Evolutionary conservation across 2,329 filamentous ascomycete genomes (phyloP).

Genomic region (Cladosporium halotolerans): DNA sequence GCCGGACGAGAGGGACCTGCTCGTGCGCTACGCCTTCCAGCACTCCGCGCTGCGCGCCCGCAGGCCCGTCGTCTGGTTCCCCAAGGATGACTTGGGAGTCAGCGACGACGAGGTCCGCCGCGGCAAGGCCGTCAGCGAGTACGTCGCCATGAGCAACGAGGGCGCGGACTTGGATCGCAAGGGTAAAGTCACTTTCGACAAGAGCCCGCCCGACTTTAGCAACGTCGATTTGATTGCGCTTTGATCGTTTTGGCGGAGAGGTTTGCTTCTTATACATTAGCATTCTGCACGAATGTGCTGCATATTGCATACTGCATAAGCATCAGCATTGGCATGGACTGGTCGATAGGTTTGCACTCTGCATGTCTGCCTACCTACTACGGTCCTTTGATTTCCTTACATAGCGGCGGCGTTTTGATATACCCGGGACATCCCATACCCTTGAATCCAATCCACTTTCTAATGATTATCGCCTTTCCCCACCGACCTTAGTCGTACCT

Average conservation of each 20-base stretch:
- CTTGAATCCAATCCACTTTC: too few species aligned
- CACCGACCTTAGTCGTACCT: too few species aligned
- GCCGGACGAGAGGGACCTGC: conserved; percentile 76
- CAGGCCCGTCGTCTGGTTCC: conserved; percentile 88
- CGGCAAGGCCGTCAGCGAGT: conserved; percentile 64
- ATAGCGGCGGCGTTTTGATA: too few species aligned
- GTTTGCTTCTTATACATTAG: not conserved
- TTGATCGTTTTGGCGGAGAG: conserved; percentile 33
- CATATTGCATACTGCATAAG: too few species aligned
- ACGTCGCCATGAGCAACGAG: conserved; percentile 89
- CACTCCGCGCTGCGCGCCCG: conserved; percentile 80
- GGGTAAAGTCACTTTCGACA: conserved; percentile 52
- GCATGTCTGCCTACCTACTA: too few species aligned
- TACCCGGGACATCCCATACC: too few species aligned
- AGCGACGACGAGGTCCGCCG: conserved; percentile 84
- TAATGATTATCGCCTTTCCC: too few species aligned
- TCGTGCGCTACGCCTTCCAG: conserved; percentile 83
- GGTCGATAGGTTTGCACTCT: too few species aligned
- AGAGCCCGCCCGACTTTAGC: conserved; percentile 48
- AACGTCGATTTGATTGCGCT: conserved; percentile 81
- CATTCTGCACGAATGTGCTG: too few species aligned
- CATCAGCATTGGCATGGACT: not conserved
- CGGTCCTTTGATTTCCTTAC: too few species aligned
- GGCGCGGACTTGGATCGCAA: conserved; percentile 82
- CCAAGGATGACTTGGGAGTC: conserved; percentile 80